phyloP scores from a whole-genome alignment of 768 basidiomycete species.

The Rhizopogon vinicolor region DNA sequence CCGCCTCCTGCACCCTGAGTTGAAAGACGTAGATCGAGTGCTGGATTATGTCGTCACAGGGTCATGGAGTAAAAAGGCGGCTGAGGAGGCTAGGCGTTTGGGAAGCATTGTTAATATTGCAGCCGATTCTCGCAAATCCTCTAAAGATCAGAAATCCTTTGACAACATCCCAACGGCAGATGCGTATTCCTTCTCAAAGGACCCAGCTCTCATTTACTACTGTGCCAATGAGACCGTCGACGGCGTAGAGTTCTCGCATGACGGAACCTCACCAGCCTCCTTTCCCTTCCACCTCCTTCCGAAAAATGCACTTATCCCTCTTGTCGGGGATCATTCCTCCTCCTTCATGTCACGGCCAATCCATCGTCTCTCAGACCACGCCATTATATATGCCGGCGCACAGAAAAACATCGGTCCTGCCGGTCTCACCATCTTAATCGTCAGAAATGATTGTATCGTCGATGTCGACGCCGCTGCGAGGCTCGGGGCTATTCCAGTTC shows the following conservation, averaged over 20 bases:
- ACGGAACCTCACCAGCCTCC: conserved; percentile 46
- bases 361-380: conserved; percentile 81
- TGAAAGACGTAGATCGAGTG: conserved; percentile 46
- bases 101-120: conserved; percentile 61
- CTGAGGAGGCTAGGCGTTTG: conserved; percentile 76
- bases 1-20: conserved; percentile 65
- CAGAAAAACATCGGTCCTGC: conserved; percentile 98
- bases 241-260: conserved; percentile 80
- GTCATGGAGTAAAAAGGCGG: conserved; percentile 86
- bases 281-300: conserved; percentile 84
- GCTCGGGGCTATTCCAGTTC: conserved; percentile 72
- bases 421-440: conserved; percentile 89
- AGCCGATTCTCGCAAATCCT: conserved; percentile 60
- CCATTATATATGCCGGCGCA: conserved; percentile 92
- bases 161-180: conserved; percentile 74
- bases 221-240: conserved; percentile 99
- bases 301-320: conserved; percentile 55
- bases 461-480: conserved; percentile 76
- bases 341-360: conserved; percentile 97
- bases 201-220: conserved; percentile 91
- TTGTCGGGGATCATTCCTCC: conserved; percentile 94
- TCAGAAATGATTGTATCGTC: conserved; percentile 91
- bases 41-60: conserved; percentile 94
- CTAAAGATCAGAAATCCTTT: conserved; percentile 64
- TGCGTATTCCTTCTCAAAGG: conserved; percentile 70